Conservation (phyloP, 2,329 filamentous ascomycete genomes). For the Aspergillus transmontanensis region DNA sequence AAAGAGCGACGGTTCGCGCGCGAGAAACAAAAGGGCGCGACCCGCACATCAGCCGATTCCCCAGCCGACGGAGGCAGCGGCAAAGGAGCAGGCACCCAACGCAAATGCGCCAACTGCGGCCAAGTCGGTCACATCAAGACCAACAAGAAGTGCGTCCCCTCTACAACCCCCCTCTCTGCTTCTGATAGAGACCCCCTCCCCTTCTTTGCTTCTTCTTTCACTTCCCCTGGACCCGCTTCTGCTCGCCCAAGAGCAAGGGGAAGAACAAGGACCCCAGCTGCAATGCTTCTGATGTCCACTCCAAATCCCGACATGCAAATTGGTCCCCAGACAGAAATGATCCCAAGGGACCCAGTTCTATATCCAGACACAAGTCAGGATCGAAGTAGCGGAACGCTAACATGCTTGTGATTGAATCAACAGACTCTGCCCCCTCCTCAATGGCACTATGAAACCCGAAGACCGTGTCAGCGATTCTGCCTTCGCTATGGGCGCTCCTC, state of each 20-base stretch:
- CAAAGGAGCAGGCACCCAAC: constrained; percentile 67
- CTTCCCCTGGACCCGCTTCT: constrained; percentile 1
- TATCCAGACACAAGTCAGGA: background rate
- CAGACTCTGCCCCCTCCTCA: constrained; percentile 82
- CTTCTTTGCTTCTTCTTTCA: constrained; percentile 30
- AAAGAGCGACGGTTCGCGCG: constrained; percentile 86
- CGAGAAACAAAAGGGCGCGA: constrained; percentile 78
- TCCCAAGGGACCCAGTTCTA: background rate
- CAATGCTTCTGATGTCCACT: background rate
- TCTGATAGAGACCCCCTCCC: constrained; percentile 12
- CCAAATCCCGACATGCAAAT: background rate
- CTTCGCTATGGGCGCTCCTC: constrained; percentile 51
- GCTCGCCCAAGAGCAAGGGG: background rate
- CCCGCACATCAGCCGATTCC: constrained; percentile 48
- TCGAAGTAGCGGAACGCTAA: background rate
- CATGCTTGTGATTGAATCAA: constrained; percentile 11
- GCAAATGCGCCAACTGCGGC: constrained; percentile 97
- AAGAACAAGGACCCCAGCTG: background rate
- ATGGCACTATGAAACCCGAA: constrained; percentile 72
- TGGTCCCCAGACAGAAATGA: background rate
- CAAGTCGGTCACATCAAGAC: constrained; percentile 98
- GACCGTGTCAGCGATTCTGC: constrained; percentile 49
- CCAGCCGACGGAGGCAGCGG: constrained; percentile 53
- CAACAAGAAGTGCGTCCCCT: constrained; percentile 81
- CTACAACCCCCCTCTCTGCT: constrained; percentile 4